A percentile compares a stretch with the other conserved stretches of the same genome.
phyloP scores from a whole-genome alignment of 768 basidiomycete genomes.

The Agaricus sinodeliciosus region DNA sequence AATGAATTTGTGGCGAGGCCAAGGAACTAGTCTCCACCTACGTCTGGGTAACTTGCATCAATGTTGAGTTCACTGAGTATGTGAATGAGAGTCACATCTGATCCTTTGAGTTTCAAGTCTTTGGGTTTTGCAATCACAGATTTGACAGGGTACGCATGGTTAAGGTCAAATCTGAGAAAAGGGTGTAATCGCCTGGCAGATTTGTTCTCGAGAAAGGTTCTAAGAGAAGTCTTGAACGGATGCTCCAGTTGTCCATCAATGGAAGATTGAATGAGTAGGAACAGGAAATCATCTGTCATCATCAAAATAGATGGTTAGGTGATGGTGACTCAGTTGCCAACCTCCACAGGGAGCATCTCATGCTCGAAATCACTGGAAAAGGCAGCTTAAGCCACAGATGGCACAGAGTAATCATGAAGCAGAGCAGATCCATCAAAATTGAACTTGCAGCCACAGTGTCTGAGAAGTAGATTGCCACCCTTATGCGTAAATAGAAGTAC shows the following conservation, averaged over 20 bases:
- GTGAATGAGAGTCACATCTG: neutral
- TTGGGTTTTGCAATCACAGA: no score
- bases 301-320: slow-evolving; percentile 34
- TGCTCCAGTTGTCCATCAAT: neutral
- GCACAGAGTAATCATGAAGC: neutral
- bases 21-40: no score
- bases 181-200: slow-evolving; percentile 10
- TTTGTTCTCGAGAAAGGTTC: slow-evolving; percentile 1
- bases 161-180: slow-evolving; percentile 13
- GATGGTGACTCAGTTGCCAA: slow-evolving; percentile 33
- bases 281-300: neutral
- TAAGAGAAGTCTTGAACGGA: slow-evolving; percentile 3
- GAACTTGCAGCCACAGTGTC: slow-evolving; percentile 21
- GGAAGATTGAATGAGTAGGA: neutral
- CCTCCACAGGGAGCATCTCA: slow-evolving; percentile 27
- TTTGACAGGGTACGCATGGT: slow-evolving; percentile 8
- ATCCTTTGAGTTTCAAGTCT: neutral
- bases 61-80: no score
- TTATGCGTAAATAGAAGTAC: slow-evolving; percentile 38
- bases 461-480: slow-evolving; percentile 36
- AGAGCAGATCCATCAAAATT: slow-evolving; percentile 28
- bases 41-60: no score
- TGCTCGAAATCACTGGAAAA: slow-evolving; percentile 36
- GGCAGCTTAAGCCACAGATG: slow-evolving; percentile 23
- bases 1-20: no score